A percentile compares a stretch with the other conserved stretches of the same genome.
phyloP scores from a whole-genome alignment of 768 basidiomycete genomes.

The Mycena pura region DNA sequence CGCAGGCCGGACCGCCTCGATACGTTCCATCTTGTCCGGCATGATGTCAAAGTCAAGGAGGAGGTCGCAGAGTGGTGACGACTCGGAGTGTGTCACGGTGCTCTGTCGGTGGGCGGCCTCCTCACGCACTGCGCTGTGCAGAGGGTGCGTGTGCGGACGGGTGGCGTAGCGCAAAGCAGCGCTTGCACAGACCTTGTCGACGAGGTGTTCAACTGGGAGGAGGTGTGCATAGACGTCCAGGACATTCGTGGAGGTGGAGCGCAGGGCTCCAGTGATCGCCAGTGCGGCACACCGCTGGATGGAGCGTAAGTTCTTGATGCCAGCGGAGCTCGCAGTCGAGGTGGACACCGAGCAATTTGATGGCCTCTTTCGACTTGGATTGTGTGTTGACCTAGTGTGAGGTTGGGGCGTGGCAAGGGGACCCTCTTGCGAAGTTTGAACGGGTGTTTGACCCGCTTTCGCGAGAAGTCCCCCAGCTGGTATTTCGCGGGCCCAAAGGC shows the following conservation, averaged over 20 bases:
- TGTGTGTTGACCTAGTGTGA: not conserved
- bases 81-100: too few relatives aligned
- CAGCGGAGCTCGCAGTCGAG: constrained; percentile 4
- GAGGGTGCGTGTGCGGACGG: not conserved
- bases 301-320: not conserved
- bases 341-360: not conserved
- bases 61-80: too few relatives aligned
- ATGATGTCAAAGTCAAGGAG: too few relatives aligned
- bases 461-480: not conserved
- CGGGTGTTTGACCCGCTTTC: not conserved
- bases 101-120: too few relatives aligned
- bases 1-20: too few relatives aligned
- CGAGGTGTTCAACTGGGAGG: not conserved
- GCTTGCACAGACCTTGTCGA: not conserved
- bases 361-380: not conserved
- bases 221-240: constrained; percentile 17
- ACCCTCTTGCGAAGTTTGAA: not conserved
- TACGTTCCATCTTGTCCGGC: too few relatives aligned
- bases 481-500: not conserved
- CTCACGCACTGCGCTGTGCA: not conserved
- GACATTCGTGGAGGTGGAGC: too few relatives aligned
- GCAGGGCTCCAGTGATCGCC: constrained; percentile 37
- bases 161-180: not conserved
- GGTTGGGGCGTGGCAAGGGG: not conserved
- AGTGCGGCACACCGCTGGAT: constrained; percentile 5